Percentiles rank a stretch among this genome's conserved stretches.
phyloP scores from a whole-genome alignment of 805 yeast species.

The Blastobotrys chiropterorum region DNA sequence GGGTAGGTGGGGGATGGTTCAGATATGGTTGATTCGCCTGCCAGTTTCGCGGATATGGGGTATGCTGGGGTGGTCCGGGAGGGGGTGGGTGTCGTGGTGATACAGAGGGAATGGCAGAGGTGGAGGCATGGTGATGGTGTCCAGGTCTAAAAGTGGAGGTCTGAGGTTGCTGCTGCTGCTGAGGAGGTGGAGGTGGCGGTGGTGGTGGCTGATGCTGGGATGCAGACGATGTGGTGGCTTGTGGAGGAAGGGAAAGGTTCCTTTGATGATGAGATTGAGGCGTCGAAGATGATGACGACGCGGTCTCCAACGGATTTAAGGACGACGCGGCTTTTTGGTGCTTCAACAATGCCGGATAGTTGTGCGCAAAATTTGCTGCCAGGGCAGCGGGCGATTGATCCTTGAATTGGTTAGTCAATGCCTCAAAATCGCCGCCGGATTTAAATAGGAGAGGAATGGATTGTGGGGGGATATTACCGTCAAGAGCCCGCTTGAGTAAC shows the following conservation, averaged over 20 bases:
- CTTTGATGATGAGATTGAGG: constrained; percentile 16
- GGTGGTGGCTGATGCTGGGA: constrained; percentile 9
- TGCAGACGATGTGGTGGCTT: constrained; percentile 11
- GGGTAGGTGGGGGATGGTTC: constrained; percentile 19
- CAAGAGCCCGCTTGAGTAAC: constrained; percentile 54
- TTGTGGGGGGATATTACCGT: constrained; percentile 56
- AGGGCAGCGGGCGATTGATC: constrained; percentile 3
- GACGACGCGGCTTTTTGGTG: background rate
- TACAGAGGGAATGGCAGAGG: constrained; percentile 17
- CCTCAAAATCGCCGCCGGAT: constrained; percentile 7
- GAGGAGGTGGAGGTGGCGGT: constrained; percentile 12
- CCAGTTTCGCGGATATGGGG: constrained; percentile 18
- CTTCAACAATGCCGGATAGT: constrained; percentile 5
- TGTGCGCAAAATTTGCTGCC: constrained; percentile 6
- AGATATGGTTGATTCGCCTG: constrained; percentile 8
- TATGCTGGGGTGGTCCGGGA: constrained; percentile 13
- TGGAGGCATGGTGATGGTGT: constrained; percentile 19
- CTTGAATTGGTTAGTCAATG: background rate
- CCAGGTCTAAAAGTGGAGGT: constrained; percentile 16
- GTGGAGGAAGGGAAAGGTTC: constrained; percentile 22
- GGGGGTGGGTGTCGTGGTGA: constrained; percentile 3
- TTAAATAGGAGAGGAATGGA: constrained; percentile 55
- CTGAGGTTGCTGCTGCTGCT: constrained; percentile 7
- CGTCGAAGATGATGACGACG: constrained; percentile 11
- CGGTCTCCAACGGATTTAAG: background rate